Evolutionary conservation across 2,329 filamentous ascomycete species (phyloP), one percentile per base, ranked within the genome.

Genomic region (Verticillium zaregamsianum): DNA sequence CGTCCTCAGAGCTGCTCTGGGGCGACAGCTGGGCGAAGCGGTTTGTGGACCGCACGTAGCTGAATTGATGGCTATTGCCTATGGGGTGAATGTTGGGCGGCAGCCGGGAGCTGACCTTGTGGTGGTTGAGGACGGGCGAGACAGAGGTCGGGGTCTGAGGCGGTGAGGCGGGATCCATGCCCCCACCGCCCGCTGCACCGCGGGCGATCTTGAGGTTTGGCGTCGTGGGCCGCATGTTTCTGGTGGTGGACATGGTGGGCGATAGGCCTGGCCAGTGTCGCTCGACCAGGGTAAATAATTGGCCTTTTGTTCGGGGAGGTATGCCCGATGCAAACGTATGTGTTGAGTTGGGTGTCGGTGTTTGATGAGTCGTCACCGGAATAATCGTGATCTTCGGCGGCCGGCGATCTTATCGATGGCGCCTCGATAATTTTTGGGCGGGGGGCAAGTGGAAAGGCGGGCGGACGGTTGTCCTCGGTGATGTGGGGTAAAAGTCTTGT

Each of bases 131-230:
- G 33, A 70, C 68, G 61, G 75, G 74, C 60, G 74, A 73, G 58
- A 68, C 59, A 39, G 74, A 72, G 49, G 77, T 79, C 59, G 80
- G 80, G 49, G 79, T 81, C 58, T 79, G 77, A 49, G 80, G 80
- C 65, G 80, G 80, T 67, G 80, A 82, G 61, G 79, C 77, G 59
- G 78, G 79, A 61, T 76, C 74, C 66, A 65, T 66, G 60, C 14
- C 58, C 37, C 37, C 45, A 31, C 58, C 39, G 57, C 40, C 40
- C 23, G 39, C 58, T 33, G 37, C 45, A 31, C 40, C 32, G 58
- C 69, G 70, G 61, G 65, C 67, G 61, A 73, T 66, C 65, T 75
- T 74, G 66, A 80, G 73, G 63, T 77, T 76, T 60, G 79, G 78
- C 64, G 78, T 79, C 49, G 76, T 71, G 61, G 77, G 76, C 66